Conservation (phyloP, 2,329 filamentous ascomycete species). For the Rhexocercosporidium sp. region DNA sequence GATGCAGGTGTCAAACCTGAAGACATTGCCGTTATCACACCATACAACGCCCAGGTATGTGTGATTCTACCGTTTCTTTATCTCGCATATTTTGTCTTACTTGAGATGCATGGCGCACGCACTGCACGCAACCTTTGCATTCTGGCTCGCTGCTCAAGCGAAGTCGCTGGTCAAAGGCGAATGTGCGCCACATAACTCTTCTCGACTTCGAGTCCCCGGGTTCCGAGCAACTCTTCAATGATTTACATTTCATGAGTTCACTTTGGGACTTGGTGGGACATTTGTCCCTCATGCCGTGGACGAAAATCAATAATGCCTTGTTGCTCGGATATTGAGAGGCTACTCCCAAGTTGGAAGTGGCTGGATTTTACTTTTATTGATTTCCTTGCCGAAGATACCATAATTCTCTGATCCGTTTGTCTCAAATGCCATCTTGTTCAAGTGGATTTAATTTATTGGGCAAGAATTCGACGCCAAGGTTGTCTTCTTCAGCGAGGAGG, state of each 20-base stretch:
- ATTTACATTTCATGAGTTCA: not conserved
- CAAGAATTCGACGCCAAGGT: not conserved
- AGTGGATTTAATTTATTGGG: not conserved
- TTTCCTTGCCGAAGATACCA: not conserved
- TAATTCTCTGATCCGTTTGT: not conserved
- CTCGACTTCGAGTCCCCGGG: not conserved
- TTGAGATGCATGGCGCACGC: not conserved
- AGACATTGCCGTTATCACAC: conserved; percentile 92
- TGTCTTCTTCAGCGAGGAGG: not conserved
- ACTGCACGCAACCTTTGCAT: not conserved
- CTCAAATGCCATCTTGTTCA: not conserved
- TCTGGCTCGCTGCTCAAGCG: not conserved
- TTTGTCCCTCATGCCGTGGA: not conserved
- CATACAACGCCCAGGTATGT: conserved; percentile 92
- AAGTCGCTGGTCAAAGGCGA: not conserved
- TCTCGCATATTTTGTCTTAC: not conserved
- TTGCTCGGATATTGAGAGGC: conserved; percentile 1
- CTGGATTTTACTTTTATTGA: conserved; percentile 7
- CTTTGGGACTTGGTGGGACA: not conserved
- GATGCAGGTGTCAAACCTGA: conserved; percentile 77
- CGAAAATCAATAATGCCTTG: conserved; percentile 1
- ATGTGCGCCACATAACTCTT: not conserved
- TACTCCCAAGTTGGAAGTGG: conserved; percentile 4
- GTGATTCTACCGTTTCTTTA: conserved; percentile 31
- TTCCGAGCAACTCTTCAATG: not conserved